phyloP scores from a whole-genome alignment of 1,284 basidiomycete genomes.

The Ustilago vetiveriae region DNA sequence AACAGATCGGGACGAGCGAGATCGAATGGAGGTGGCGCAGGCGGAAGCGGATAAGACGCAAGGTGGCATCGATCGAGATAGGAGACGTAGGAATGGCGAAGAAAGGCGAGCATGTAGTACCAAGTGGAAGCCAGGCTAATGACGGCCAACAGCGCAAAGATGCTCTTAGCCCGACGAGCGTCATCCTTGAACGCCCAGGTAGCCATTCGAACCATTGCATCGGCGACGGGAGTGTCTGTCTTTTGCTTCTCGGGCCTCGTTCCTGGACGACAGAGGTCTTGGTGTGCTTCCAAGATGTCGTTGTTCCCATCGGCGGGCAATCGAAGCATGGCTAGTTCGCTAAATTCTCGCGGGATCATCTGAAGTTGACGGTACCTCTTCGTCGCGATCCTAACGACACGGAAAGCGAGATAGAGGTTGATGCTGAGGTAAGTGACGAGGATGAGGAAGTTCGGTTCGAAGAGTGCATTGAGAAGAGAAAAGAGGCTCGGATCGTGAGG shows the following conservation, averaged over 20 bases:
- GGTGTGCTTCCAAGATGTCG: slow-evolving; percentile 7
- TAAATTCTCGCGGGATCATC: slow-evolving; percentile 9
- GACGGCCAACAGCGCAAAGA: slow-evolving; percentile 24
- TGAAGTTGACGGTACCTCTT: slow-evolving; percentile 22
- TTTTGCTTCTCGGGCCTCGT: neutral
- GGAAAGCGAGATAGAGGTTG: slow-evolving; percentile 28
- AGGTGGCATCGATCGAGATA: slow-evolving; percentile 44
- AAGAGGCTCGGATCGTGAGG: slow-evolving; percentile 23
- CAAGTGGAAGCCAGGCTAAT: slow-evolving; percentile 43
- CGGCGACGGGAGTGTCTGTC: slow-evolving; percentile 25
- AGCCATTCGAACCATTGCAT: slow-evolving; percentile 20
- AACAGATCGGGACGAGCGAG: slow-evolving; percentile 18
- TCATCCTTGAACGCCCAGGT: slow-evolving; percentile 34
- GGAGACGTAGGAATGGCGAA: slow-evolving; percentile 53
- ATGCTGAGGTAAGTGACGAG: slow-evolving; percentile 41
- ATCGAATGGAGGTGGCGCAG: slow-evolving; percentile 13
- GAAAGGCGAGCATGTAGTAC: slow-evolving; percentile 63
- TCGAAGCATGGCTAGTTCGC: slow-evolving; percentile 9
- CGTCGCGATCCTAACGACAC: slow-evolving; percentile 28
- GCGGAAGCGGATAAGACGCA: slow-evolving; percentile 23
- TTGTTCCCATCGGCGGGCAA: neutral
- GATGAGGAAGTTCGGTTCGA: slow-evolving; percentile 54
- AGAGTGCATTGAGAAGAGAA: slow-evolving; percentile 29
- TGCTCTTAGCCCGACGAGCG: slow-evolving; percentile 20
- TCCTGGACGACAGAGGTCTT: slow-evolving; percentile 5